Base-by-base conservation (phyloP, 1,284 basidiomycete species). In the Melampsora larici-populina region DNA sequence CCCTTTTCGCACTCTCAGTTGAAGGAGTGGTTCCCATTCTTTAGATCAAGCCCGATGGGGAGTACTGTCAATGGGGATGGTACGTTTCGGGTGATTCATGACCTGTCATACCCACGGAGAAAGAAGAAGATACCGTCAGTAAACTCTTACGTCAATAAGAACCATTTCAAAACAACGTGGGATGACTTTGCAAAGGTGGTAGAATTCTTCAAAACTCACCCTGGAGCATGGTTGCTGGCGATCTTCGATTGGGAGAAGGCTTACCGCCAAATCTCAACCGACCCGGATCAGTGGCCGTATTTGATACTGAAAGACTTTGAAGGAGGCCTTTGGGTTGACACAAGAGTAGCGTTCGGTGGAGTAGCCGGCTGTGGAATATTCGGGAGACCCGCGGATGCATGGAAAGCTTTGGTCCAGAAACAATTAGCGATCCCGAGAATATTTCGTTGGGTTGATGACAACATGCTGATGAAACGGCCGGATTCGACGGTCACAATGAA, bases 321-420 rank as follows among this genome's bases (percentile, higher is more conserved):
- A 26, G 40, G n/a, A 3, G 6, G 46, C 3, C 4, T 67, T 2
- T 8, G 31, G n/a, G 5, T 67, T 9, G 40, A 67, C n/a, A 67
- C 65, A 40, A 46, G 13, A 24, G 46, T 67, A 5, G 33, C 65
- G 8, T 67, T 67, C 46, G 40, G 65, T 8, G 65, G 65, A 9
- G 67, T 70, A 7, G 48, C 69, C 18, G 69, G 69, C 11, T 66
- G 64, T 36, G n/a, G 64, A 15, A 31, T 21, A 65, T 31, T 31
- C 33, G 26, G 63, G 40, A 31, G 26, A 31, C 11, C 21, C 11
- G 48, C 48, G 21, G 48, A 49, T 49, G 48, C 21, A 49, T 49
- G 11, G 48, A 49, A 49, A 49, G 48, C 11, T 21, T 11, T 49
- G 21, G 11, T 49, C 11, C 21, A 11, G 21, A 49, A 21, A 11